Percentiles rank a stretch among this genome's conserved stretches.
phyloP scores from a whole-genome alignment of 495 filamentous ascomycete species.

The Trichoderma virens region DNA sequence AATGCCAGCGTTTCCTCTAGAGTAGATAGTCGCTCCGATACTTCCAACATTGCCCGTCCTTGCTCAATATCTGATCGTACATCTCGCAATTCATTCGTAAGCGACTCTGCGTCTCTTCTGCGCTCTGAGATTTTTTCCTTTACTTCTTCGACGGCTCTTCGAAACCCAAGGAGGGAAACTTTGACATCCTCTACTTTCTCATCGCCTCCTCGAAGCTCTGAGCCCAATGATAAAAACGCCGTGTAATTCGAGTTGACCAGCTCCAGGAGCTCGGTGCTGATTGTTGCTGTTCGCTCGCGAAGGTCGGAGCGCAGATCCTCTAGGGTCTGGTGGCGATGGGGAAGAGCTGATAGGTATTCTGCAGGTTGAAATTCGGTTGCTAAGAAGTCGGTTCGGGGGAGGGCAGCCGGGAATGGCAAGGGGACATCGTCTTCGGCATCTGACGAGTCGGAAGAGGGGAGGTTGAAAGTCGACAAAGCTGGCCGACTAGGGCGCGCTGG shows the following conservation, averaged over 20 bases:
- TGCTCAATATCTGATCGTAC: conserved; percentile 39
- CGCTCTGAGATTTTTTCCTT: conserved; percentile 41
- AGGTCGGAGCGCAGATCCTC: conserved; percentile 88
- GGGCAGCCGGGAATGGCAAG: conserved; percentile 76
- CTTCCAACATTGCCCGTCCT: conserved; percentile 61
- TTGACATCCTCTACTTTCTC: conserved; percentile 87
- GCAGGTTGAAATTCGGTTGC: conserved; percentile 70
- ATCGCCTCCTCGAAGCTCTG: conserved; percentile 76
- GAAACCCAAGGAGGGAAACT: conserved; percentile 78
- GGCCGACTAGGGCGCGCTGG: conserved; percentile 18
- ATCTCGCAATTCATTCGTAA: conserved; percentile 33
- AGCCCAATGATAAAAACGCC: conserved; percentile 78
- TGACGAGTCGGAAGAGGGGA: conserved; percentile 23
- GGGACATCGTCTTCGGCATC: conserved; percentile 48
- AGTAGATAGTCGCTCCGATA: conserved; percentile 61
- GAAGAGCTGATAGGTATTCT: conserved; percentile 73
- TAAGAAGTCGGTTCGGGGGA: conserved; percentile 74
- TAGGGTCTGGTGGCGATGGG: conserved; percentile 85
- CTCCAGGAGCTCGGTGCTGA: conserved; percentile 80
- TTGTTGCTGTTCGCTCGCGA: conserved; percentile 60
- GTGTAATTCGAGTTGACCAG: conserved; percentile 91
- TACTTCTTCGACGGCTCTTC: conserved; percentile 60
- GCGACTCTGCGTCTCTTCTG: conserved; percentile 31
- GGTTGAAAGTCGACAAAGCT: conserved; percentile 17
- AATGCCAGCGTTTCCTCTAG: conserved; percentile 61